phyloP scores from a whole-genome alignment of 257 asterid genomes.

The Solanum rostratum region DNA sequence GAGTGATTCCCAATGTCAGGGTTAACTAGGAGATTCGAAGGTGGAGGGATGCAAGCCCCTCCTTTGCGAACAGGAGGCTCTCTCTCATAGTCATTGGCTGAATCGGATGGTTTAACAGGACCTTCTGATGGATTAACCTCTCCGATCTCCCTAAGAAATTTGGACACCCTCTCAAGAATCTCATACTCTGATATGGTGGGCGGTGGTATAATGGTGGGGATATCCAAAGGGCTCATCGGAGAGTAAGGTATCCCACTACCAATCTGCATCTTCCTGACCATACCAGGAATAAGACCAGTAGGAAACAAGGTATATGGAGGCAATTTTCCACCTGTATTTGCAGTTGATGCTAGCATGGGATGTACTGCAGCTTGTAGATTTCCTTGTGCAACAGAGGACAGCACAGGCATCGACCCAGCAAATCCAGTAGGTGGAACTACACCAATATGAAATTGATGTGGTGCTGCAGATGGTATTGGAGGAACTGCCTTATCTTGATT shows the following conservation, averaged over 20 bases:
- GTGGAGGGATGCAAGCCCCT: slow-evolving; percentile 90
- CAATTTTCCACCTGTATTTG: slow-evolving; percentile 47
- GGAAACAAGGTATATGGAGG: slow-evolving; percentile 85
- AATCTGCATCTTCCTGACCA: slow-evolving; percentile 95
- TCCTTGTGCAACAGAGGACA: slow-evolving; percentile 37
- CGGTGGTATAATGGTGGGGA: slow-evolving; percentile 83
- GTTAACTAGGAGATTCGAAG: slow-evolving; percentile 51
- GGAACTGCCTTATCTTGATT: slow-evolving; percentile 50
- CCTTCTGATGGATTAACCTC: slow-evolving; percentile 94
- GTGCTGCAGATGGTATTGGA: slow-evolving; percentile 29
- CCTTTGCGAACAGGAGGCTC: slow-evolving; percentile 51
- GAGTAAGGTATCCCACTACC: slow-evolving; percentile 98
- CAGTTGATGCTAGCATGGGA: slow-evolving; percentile 13
- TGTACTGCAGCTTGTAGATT: slow-evolving; percentile 31
- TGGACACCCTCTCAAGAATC: slow-evolving; percentile 75
- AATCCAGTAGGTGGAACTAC: slow-evolving; percentile 40
- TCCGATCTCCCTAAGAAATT: slow-evolving; percentile 79
- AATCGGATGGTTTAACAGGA: slow-evolving; percentile 50
- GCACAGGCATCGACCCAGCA: slow-evolving; percentile 29
- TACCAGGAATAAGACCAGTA: slow-evolving; percentile 95
- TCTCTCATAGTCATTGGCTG: slow-evolving; percentile 54
- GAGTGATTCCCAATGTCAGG: slow-evolving; percentile 40
- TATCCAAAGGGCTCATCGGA: slow-evolving; percentile 93
- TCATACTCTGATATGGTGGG: slow-evolving; percentile 59
- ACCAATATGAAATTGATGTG: slow-evolving; percentile 55